These are phyloP conservation scores for Aureobasidium sp. DNA, from an alignment of 2,329 filamentous ascomycete species.

Conservation along the genomic window DNA sequence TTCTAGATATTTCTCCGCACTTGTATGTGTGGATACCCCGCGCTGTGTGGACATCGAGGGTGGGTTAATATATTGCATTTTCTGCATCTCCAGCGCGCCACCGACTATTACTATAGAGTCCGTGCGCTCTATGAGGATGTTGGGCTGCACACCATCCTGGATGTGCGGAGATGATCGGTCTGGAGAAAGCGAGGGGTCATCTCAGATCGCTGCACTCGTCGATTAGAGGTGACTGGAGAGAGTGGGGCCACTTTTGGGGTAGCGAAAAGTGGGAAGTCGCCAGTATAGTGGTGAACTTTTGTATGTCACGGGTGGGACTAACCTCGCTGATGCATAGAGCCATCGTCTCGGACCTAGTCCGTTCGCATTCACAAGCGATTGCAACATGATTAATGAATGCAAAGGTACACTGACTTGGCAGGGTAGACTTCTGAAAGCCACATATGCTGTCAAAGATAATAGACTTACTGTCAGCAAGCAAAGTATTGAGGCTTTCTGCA, in stretches of 20 bases:
- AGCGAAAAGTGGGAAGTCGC: not conserved
- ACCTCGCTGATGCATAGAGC: not conserved
- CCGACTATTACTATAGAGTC: not conserved
- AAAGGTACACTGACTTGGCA: not conserved
- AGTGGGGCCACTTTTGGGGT: not conserved
- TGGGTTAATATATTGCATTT: constrained; percentile 13
- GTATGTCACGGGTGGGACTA: not conserved
- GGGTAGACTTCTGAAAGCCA: not conserved
- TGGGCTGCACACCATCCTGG: not conserved
- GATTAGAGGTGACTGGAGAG: not conserved
- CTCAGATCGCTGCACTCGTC: not conserved
- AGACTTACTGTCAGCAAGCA: not conserved
- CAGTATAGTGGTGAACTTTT: not conserved
- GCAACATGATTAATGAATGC: not conserved
- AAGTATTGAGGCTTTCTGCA: not conserved
- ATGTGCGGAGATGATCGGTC: not conserved
- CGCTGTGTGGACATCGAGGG: not conserved
- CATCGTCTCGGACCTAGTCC: not conserved
- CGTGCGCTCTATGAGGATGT: not conserved
- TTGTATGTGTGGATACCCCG: not conserved
- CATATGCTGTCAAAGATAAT: not conserved
- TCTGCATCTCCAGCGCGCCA: not conserved
- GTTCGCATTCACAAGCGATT: not conserved
- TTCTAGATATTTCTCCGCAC: not conserved
- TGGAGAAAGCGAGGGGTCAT: not conserved